Evolutionary conservation across 2,329 filamentous ascomycete species (phyloP).

Genomic region (Coccinonectria pachysandricola): DNA sequence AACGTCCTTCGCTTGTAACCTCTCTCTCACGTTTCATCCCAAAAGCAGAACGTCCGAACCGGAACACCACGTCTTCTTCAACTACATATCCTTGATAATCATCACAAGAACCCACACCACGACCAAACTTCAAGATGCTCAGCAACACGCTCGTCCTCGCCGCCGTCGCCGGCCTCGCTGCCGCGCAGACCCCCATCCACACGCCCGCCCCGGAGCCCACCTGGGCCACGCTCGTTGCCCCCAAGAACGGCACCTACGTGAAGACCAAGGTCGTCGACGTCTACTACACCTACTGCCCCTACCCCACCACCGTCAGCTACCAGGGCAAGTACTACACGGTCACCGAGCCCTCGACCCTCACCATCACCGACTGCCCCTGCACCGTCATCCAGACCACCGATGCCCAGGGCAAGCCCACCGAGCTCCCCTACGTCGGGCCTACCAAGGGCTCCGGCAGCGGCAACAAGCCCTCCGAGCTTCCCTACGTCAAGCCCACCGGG

Average conservation of each 20-base stretch:
- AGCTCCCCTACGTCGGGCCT: too few relatives aligned
- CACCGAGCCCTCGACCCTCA: slow-evolving; percentile 42
- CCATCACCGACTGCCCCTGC: slow-evolving; percentile 45
- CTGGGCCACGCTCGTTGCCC: slow-evolving; percentile 3
- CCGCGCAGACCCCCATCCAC: slow-evolving; percentile 9
- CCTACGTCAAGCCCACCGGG: slow-evolving; percentile 2
- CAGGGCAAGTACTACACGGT: slow-evolving; percentile 43
- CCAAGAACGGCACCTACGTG: slow-evolving; percentile 15
- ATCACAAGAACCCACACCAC: slow-evolving; percentile 5
- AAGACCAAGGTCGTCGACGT: slow-evolving; percentile 24
- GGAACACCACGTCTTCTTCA: slow-evolving; percentile 5
- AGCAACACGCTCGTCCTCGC: slow-evolving; percentile 16
- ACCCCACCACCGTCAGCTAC: slow-evolving; percentile 41
- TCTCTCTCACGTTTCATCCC: slow-evolving; percentile 4
- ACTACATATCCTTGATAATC: slow-evolving; percentile 1
- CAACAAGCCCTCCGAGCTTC: slow-evolving; percentile 3
- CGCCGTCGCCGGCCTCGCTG: slow-evolving; percentile 14
- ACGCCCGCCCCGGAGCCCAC: slow-evolving; percentile 3
- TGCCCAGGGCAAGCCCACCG: slow-evolving; percentile 7
- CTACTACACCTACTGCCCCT: slow-evolving; percentile 32
- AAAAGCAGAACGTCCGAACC: too few relatives aligned
- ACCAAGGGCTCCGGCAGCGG: slow-evolving; percentile 3
- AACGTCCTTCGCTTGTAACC: slow-evolving; percentile 18
- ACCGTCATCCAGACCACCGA: slow-evolving; percentile 26
- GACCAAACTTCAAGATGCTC: slow-evolving; percentile 15